A percentile compares a stretch with the other conserved stretches of the same genome.
Evolutionary conservation across 2,329 filamentous ascomycete species (phyloP).

Genomic region (Alternaria tenuissima): DNA sequence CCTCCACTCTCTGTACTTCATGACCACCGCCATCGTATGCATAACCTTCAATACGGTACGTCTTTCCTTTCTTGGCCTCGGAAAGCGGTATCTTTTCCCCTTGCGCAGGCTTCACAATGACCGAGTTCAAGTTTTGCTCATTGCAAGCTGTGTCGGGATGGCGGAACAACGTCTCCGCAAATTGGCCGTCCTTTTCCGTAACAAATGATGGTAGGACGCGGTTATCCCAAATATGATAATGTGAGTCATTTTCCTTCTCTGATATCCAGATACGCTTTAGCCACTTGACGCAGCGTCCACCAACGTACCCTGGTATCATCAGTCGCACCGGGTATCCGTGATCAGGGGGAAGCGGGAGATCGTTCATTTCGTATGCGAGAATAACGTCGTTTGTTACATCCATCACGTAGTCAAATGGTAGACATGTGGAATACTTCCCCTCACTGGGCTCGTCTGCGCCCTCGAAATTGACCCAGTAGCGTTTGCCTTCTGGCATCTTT

Average conservation of each 20-base stretch:
- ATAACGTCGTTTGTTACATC: background rate
- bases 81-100: background rate
- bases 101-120: background rate
- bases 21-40: background rate
- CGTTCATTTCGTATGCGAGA: background rate
- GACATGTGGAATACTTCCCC: background rate
- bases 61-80: background rate
- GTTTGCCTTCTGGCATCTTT: background rate
- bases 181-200: background rate
- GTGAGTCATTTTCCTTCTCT: background rate
- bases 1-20: background rate
- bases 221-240: background rate
- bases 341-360: background rate
- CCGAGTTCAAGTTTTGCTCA: background rate
- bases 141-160: background rate
- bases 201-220: background rate
- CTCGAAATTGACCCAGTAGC: background rate
- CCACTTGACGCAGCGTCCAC: background rate
- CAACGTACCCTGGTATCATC: background rate
- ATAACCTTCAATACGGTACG: background rate
- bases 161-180: background rate
- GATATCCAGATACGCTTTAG: background rate
- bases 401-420: background rate
- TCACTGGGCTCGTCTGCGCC: background rate
- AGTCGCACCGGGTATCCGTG: background rate